Evolutionary conservation across 768 basidiomycete species (phyloP), one percentile per base, ranked within the genome.

Genomic region (Mycena galericulata): DNA sequence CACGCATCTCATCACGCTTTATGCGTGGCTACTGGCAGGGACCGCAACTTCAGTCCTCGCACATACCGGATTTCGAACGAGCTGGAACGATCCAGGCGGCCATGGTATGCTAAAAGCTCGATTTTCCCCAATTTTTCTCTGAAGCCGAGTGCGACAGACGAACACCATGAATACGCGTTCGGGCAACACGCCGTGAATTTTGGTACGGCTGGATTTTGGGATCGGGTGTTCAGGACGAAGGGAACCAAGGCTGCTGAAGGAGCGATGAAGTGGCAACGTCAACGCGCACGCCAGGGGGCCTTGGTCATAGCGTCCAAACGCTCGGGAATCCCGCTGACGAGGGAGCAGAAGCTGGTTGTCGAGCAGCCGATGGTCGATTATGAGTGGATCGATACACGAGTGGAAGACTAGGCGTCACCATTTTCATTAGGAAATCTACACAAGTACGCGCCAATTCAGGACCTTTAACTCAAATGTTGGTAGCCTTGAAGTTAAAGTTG

Each of bases 1-100:
- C 12, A 66, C 65, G 18, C 65, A 66, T 38, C 36, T 66, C 29
- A 32, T 66, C 20, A 66, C 65, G 18, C 57, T 66, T 9, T 66
- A 66, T 8, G 41, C 59, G 9, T 66, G 65, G 65, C 50, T 66
- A 1, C 22, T 66, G 15, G 65, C 65, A 2, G 65, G 49, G n/a
- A 66, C 65, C 26, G 65, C 65, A 24, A 54, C 65, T 0, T 66
- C 65, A 49, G 65, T 66, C 40, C 65, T 66, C 2, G 65, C 65
- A 9, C 65, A 66, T 10, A 66, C 65, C 0, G 65, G 65, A 18
- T 66, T 60, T 51, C 27, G 65, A 15, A 51, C 65, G 38, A 66
- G 65, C 58, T 66, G 65, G 65, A 66, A 66, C 32, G 65, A 66
- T 46, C 65, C 65, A 2, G 65, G 65, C 32, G 17, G 43, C 12